Conservation (phyloP, 208 protist species). For the Zelonia costaricensis region DNA sequence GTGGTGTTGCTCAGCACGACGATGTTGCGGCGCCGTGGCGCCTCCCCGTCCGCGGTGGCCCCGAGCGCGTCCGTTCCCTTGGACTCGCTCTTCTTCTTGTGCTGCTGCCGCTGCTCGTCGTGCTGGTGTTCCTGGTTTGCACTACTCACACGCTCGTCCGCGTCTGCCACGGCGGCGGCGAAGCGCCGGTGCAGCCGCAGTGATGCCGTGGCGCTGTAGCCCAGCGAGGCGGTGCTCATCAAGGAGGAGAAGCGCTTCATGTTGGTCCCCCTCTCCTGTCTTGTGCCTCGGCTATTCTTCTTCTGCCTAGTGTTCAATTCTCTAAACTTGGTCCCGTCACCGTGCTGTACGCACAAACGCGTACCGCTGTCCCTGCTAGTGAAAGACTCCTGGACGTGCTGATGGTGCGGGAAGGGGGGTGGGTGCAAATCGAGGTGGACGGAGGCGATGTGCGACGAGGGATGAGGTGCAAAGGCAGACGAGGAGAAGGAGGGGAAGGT, state of each 20-base stretch:
- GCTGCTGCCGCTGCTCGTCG: background rate
- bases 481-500: no score
- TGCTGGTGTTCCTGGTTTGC: constrained; percentile 2
- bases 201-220: background rate
- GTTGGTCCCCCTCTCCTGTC: background rate
- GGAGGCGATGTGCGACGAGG: no score
- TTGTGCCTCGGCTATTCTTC: no score
- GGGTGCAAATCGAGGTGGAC: no score
- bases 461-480: no score
- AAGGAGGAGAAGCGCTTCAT: constrained; percentile 24
- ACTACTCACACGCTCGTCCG: constrained; percentile 6
- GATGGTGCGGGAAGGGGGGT: no score
- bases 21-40: constrained; percentile 71
- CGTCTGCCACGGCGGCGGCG: constrained; percentile 15
- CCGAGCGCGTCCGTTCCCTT: constrained; percentile 33
- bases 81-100: background rate
- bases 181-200: constrained; percentile 5
- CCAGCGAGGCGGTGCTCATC: background rate
- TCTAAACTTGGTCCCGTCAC: no score
- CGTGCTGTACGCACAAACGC: no score
- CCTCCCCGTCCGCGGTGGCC: constrained; percentile 29
- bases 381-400: no score
- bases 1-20: constrained; percentile 82
- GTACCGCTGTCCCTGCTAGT: no score
- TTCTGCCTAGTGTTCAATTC: no score